Percentiles rank a stretch among this genome's conserved stretches.
phyloP scores from a whole-genome alignment of 148 eudicot species.

The Polygonum aviculare region DNA sequence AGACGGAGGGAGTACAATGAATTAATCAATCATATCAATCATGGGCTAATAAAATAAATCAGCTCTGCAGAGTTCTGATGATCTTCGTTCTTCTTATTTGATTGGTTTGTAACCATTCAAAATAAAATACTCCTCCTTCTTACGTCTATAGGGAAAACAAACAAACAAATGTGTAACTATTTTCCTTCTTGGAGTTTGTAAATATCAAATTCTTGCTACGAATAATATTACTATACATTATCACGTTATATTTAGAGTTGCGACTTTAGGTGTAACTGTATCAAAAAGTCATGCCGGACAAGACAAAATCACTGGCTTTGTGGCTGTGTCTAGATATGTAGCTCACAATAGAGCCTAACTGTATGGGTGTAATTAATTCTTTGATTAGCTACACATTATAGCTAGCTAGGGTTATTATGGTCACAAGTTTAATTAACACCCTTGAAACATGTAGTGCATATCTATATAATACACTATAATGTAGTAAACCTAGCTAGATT shows the following conservation, averaged over 20 bases:
- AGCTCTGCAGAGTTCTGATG: background rate
- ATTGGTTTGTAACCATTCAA: background rate
- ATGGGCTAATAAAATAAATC: background rate
- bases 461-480: no score
- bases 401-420: background rate
- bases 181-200: background rate
- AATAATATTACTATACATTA: background rate
- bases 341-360: background rate
- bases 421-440: background rate
- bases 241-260: background rate
- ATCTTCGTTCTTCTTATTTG: background rate
- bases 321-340: background rate
- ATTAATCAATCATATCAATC: background rate
- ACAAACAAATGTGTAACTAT: background rate
- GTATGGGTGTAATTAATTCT: background rate
- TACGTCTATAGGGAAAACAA: background rate
- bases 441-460: background rate
- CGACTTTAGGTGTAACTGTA: background rate
- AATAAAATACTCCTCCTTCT: background rate
- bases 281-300: constrained; percentile 10
- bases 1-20: no score
- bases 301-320: constrained; percentile 1
- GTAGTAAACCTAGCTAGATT: no score
- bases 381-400: background rate
- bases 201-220: background rate